Evolutionary conservation across 805 yeast genomes (phyloP), one percentile per base, ranked within the genome.

Genomic region (Zygosaccharomyces kombuchaensis): DNA sequence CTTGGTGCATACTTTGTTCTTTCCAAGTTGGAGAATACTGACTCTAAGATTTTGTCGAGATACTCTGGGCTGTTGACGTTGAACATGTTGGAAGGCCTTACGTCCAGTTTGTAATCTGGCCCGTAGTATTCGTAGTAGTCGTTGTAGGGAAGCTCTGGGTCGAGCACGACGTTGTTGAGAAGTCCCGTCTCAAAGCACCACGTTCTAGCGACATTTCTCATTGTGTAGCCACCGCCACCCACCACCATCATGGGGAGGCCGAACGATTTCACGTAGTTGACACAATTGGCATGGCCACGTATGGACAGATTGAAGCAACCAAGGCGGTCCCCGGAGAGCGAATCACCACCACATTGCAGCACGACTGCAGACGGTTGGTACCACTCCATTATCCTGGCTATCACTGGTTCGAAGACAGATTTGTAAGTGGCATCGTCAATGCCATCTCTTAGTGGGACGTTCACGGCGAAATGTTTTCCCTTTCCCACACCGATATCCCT

Each of bases 191-290:
- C 99, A 65, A 84, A 89, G 57, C 96, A 84, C 99, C 99, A 91
- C 26, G 95, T 76, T 55, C 98, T 74, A 32, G 95, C 84, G 10
- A 91, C 99, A 61, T 91, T 91, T 59, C 97, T 76, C 62, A 96
- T 96, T 2, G 99, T 93, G 67, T 91, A 91, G 14, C 99, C 99
- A 49, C 99, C 99, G 43, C 99, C 99, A 17, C 99, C 99, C 9
- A 91, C 71, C 5, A 90, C 96, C 54, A 91, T 70, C 77, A 88
- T 79, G 8, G 98, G 98, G 30, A 90, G 68, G 12, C 95, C 95
- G 67, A 90, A 90, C 34, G 89, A 80, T 66, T 88, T 88, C 54
- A 90, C 82, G 63, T 76, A 91, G 58, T 82, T 84, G 25, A 91
- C 97, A 70, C 98, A 93, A 65, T 87, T 95, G 16, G 96, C 97